Percentiles rank a stretch among this genome's conserved stretches.
phyloP scores from a whole-genome alignment of 495 filamentous ascomycete genomes.

The Jackrogersella multiformis region DNA sequence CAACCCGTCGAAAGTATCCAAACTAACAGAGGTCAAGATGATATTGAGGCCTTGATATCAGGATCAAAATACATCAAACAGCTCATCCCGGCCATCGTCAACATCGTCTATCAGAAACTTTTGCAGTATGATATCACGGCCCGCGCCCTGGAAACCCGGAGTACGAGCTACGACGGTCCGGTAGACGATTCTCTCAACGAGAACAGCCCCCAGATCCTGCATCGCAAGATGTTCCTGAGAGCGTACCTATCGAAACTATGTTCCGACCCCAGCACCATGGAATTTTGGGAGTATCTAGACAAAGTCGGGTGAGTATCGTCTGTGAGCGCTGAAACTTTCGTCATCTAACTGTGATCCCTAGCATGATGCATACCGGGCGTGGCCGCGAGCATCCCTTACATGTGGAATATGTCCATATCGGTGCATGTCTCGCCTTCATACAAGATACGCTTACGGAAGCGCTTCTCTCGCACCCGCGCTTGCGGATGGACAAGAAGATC shows the following conservation, averaged over 20 bases:
- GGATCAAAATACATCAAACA: constrained; percentile 77
- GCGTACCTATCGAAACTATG: constrained; percentile 75
- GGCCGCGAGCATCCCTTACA: constrained; percentile 71
- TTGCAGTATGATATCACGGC: constrained; percentile 80
- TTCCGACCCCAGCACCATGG: constrained; percentile 73
- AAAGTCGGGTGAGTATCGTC: constrained; percentile 68
- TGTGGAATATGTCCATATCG: constrained; percentile 80
- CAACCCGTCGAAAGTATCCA: not conserved
- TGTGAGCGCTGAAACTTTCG: not conserved
- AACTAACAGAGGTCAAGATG: constrained; percentile 54
- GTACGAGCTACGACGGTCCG: constrained; percentile 68
- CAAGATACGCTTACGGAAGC: constrained; percentile 79
- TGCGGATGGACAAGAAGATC: constrained; percentile 70
- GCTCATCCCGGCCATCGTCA: constrained; percentile 74
- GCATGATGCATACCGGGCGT: constrained; percentile 75
- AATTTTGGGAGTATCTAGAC: constrained; percentile 81
- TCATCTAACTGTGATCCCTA: constrained; percentile 29
- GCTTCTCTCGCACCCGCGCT: constrained; percentile 72
- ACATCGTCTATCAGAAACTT: constrained; percentile 82
- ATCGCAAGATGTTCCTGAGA: constrained; percentile 79
- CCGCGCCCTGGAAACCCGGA: constrained; percentile 71
- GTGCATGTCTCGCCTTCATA: constrained; percentile 71
- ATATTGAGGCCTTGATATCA: constrained; percentile 71
- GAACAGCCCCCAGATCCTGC: constrained; percentile 73
- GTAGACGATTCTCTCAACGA: constrained; percentile 69